A percentile compares a stretch with the other conserved stretches of the same genome.
These are phyloP conservation scores for Rhodotorula kratochvilovae DNA, from an alignment of 768 basidiomycete genomes.

Conservation along the genomic window DNA sequence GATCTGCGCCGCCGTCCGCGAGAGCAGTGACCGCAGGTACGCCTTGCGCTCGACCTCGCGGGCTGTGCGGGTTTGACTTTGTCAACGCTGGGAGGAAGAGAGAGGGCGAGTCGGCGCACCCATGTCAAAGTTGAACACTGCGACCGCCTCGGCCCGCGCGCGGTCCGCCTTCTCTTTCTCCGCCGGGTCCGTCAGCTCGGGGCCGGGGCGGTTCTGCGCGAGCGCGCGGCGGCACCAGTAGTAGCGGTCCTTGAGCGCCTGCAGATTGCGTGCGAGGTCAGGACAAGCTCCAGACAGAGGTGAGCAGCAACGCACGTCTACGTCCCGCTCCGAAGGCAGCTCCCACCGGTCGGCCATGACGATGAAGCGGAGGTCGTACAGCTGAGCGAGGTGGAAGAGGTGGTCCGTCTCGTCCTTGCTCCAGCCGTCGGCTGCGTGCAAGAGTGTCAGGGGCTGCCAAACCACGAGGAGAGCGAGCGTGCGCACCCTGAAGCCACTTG, in stretches of 20 bases:
- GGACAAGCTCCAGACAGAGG: background rate
- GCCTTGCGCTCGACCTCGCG: slow-evolving; percentile 82
- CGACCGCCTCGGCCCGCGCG: slow-evolving; percentile 8
- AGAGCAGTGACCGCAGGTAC: slow-evolving; percentile 80
- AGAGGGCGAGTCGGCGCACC: slow-evolving; percentile 51
- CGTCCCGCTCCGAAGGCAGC: slow-evolving; percentile 55
- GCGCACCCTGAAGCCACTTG: slow-evolving; percentile 66
- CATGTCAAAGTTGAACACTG: slow-evolving; percentile 65
- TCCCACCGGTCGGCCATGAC: slow-evolving; percentile 87
- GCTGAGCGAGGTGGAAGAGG: slow-evolving; percentile 69
- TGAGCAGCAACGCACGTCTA: slow-evolving; percentile 20
- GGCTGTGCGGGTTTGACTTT: slow-evolving; percentile 52
- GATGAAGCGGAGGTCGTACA: slow-evolving; percentile 85
- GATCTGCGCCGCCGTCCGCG: slow-evolving; percentile 79
- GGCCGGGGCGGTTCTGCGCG: slow-evolving; percentile 54
- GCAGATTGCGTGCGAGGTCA: background rate
- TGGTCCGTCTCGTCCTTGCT: slow-evolving; percentile 90
- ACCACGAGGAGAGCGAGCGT: background rate
- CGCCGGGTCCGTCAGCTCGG: background rate
- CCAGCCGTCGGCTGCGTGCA: slow-evolving; percentile 68
- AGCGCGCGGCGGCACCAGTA: slow-evolving; percentile 85
- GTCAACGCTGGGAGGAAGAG: too few relatives aligned
- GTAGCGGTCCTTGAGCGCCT: slow-evolving; percentile 71
- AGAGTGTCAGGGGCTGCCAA: background rate
- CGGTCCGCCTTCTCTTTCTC: slow-evolving; percentile 21